Evolutionary conservation across 345 rosid species (phyloP).

Genomic region (Melaleuca alternifolia): DNA sequence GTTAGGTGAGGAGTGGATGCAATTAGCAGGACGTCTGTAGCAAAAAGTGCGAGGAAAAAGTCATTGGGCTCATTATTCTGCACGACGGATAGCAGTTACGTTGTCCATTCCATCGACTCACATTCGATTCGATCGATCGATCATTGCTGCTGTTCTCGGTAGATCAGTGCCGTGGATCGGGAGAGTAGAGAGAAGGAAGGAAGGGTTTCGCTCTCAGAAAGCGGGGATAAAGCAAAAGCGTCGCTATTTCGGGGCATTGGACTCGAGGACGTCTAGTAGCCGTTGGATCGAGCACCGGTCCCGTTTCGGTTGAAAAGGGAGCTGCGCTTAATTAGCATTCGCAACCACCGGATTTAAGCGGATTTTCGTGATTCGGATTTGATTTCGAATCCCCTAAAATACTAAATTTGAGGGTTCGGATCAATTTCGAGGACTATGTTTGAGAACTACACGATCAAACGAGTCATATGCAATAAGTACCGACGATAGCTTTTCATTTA

Average conservation of each 20-base stretch:
- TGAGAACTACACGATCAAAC: background rate
- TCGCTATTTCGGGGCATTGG: too few species aligned
- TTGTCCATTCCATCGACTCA: too few species aligned
- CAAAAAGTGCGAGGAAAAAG: background rate
- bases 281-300: background rate
- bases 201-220: too few species aligned
- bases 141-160: too few species aligned
- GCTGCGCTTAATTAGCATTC: background rate
- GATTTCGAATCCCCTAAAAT: background rate
- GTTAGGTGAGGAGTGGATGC: background rate
- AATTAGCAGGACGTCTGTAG: background rate
- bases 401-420: fast-evolving
- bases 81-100: too few species aligned
- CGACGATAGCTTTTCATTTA: too few species aligned
- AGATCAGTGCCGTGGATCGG: too few species aligned
- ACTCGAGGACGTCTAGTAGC: too few species aligned
- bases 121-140: too few species aligned
- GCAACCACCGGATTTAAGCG: background rate
- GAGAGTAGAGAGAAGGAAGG: too few species aligned
- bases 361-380: background rate
- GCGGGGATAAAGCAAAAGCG: too few species aligned
- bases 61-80: background rate
- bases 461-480: background rate
- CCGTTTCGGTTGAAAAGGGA: background rate
- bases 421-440: background rate